These are phyloP conservation scores for Acanthamoeba lenticulata DNA, from an alignment of 208 protist genomes.

Conservation along the genomic window DNA sequence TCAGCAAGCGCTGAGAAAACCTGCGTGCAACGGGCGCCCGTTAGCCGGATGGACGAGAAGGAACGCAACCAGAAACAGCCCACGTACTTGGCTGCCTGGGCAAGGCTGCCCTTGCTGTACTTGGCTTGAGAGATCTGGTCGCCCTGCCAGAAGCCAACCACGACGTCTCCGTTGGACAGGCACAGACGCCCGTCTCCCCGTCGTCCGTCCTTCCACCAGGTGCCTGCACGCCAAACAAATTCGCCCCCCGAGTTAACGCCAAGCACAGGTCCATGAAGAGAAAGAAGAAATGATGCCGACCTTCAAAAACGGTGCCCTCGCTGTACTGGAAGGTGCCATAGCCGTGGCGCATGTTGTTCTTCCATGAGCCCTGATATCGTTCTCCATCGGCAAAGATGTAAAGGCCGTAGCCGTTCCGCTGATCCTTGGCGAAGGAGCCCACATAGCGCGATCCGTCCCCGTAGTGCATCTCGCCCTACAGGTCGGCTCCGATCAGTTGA, in stretches of 20 bases:
- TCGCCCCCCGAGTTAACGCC: too few species aligned
- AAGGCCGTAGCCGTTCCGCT: neutral
- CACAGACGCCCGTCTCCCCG: neutral
- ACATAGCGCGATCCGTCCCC: neutral
- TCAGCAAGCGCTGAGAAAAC: neutral
- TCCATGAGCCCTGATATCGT: slow-evolving; percentile 17
- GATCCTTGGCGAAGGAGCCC: slow-evolving; percentile 2
- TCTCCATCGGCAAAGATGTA: slow-evolving; percentile 35
- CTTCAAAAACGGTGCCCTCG: slow-evolving; percentile 33
- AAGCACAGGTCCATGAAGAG: too few species aligned
- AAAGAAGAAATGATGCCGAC: neutral
- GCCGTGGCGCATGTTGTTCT: slow-evolving; percentile 39
- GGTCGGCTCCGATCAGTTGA: too few species aligned
- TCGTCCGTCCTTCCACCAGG: slow-evolving; percentile 14
- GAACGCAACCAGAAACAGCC: neutral
- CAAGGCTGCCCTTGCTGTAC: neutral
- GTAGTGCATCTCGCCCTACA: slow-evolving; percentile 24
- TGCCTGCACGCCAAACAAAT: neutral
- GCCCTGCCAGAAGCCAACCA: neutral
- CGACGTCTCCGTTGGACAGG: neutral
- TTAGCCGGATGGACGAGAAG: neutral
- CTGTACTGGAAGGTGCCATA: slow-evolving; percentile 30
- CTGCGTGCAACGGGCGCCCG: too few species aligned
- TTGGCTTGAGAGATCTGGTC: neutral
- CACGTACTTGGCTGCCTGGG: neutral